Base-by-base conservation (phyloP, 306 rosid species). In the Vigna radiata region DNA sequence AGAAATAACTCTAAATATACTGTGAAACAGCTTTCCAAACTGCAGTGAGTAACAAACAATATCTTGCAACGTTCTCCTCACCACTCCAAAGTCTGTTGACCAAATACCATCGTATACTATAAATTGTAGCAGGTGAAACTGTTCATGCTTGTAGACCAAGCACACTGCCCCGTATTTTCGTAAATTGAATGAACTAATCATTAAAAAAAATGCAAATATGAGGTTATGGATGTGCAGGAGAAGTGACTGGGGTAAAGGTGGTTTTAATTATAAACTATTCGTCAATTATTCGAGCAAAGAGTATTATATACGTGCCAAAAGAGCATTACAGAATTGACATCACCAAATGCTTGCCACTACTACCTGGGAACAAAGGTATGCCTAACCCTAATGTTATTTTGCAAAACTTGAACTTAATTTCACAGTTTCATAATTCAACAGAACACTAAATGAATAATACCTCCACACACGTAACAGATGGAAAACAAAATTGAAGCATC, bases 291-390 rank as follows among this genome's bases (percentile, higher is more conserved):
- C 41, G 39, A 37, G 48, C 66, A 60, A 50, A 17, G 5, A 77
- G 1, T 52, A n/a, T 6, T 70, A 48, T 27, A 48, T 18, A 76
- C 41, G 16, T 33, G 76, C 41, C 63, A 55, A 18, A 74, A 67
- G 19, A 48, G 16, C 62, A 55, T 8, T 23, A 53, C 64, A 31
- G 6, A 56, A 36, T 52, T 46, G 17, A 19, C 41, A 48, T 7
- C 46, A 31, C 15, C 53, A 36, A 59, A 47, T 10, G 27, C 43
- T 15, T 36, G 5, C 65, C n/a, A 78, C 61, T 11, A 12, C 15
- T 8, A 48, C 25, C 14, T 5, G 36, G 50, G 76, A 36, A 54
- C 37, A 71, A 17, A 36, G 14, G 19, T 18, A 72, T 41, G 18
- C 11, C 44, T 2, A 23, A 44, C 17, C 69, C 69, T 46, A 46